Conservation (phyloP, 352 stramenopile genomes). For the Pythium sp. region DNA sequence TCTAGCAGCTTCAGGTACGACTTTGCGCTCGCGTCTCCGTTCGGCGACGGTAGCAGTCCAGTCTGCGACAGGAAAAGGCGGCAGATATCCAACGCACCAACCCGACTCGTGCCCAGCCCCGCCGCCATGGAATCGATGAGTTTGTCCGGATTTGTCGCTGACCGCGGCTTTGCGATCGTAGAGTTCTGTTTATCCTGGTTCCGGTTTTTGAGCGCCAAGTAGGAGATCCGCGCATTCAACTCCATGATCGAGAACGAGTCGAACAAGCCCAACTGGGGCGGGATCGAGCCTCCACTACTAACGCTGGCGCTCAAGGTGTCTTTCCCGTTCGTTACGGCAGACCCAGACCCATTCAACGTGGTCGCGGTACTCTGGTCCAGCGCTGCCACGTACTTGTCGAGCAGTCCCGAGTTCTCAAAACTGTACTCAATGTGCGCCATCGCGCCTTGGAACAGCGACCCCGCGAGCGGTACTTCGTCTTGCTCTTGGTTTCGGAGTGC, state of each 20-base stretch:
- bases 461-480: constrained; percentile 26
- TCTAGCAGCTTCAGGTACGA: constrained; percentile 66
- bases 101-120: constrained; percentile 39
- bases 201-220: constrained; percentile 45
- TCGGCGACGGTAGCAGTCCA: constrained; percentile 56
- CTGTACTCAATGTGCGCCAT: constrained; percentile 65
- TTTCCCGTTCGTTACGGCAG: constrained; percentile 15
- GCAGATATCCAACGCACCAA: constrained; percentile 74
- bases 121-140: constrained; percentile 29
- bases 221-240: constrained; percentile 75
- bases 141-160: constrained; percentile 25
- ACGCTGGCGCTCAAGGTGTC: constrained; percentile 11
- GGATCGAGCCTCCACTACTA: constrained; percentile 30
- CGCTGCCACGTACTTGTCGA: constrained; percentile 79
- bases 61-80: constrained; percentile 79
- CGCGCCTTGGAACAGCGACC: constrained; percentile 67
- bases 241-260: constrained; percentile 88
- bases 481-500: constrained; percentile 21
- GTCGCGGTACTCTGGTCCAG: constrained; percentile 42
- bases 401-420: constrained; percentile 63
- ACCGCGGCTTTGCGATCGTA: constrained; percentile 39
- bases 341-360: not conserved
- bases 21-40: constrained; percentile 55
- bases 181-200: constrained; percentile 36
- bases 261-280: constrained; percentile 74